Conservation (phyloP, 2,329 filamentous ascomycete species). For the Diaporthe helianthi region DNA sequence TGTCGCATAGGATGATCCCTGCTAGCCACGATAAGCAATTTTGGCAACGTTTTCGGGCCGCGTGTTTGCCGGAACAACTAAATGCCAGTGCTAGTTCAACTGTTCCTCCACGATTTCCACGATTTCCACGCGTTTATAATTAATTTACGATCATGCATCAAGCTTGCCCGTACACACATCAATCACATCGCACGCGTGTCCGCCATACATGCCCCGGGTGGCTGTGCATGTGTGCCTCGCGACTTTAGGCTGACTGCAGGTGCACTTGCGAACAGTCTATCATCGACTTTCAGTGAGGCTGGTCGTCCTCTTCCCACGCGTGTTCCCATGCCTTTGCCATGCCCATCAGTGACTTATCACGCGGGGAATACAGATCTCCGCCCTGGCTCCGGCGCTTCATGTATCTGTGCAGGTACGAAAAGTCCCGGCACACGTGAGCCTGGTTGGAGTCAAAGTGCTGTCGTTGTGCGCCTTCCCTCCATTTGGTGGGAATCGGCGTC, state of each 20-base stretch:
- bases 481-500: conserved; percentile 37
- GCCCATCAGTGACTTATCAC: conserved; percentile 27
- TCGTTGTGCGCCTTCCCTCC: conserved; percentile 33
- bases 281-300: background rate
- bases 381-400: conserved; percentile 20
- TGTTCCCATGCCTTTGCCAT: conserved; percentile 29
- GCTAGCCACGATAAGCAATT: conserved; percentile 12
- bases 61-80: background rate
- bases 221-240: background rate
- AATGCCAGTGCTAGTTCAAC: background rate
- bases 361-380: conserved; percentile 28
- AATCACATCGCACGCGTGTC: too few relatives aligned
- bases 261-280: rapidly evolving
- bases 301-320: conserved; percentile 15
- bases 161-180: too few relatives aligned
- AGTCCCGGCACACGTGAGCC: conserved; percentile 38
- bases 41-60: background rate
- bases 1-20: background rate
- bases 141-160: too few relatives aligned
- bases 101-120: background rate
- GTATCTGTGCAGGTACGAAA: conserved; percentile 29
- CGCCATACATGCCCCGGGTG: background rate
- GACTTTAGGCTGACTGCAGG: too few relatives aligned
- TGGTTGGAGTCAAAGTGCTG: conserved; percentile 39
- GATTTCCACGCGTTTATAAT: too few relatives aligned